phyloP scores from a whole-genome alignment of 2,329 filamentous ascomycete species.

The Ilyonectria robusta region DNA sequence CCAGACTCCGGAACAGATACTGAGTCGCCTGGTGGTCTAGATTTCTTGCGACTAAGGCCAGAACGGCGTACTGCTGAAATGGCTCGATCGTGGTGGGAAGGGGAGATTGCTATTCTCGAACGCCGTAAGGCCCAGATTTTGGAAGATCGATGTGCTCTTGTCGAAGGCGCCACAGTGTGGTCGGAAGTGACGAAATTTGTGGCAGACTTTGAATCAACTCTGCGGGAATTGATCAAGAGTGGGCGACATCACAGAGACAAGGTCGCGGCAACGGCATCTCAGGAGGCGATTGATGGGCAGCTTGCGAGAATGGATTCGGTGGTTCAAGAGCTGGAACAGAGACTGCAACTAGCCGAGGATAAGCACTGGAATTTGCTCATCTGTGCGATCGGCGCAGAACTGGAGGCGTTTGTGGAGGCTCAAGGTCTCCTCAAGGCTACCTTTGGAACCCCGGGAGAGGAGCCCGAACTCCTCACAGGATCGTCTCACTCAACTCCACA shows the following conservation, averaged over 20 bases:
- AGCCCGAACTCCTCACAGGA: constrained; percentile 20
- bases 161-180: constrained; percentile 79
- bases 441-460: constrained; percentile 31
- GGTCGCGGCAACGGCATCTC: constrained; percentile 49
- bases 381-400: constrained; percentile 81
- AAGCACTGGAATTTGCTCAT: constrained; percentile 82
- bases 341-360: constrained; percentile 68
- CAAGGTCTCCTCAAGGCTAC: constrained; percentile 64
- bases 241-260: constrained; percentile 47
- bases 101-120: constrained; percentile 71
- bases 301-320: constrained; percentile 70
- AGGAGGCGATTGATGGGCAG: constrained; percentile 61
- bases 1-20: constrained; percentile 32
- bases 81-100: constrained; percentile 79
- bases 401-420: constrained; percentile 76
- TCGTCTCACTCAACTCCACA: constrained; percentile 12
- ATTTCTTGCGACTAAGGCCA: constrained; percentile 73
- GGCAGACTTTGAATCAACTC: constrained; percentile 74
- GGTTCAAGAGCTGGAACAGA: constrained; percentile 68
- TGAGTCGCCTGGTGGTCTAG: constrained; percentile 57
- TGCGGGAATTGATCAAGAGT: constrained; percentile 68
- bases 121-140: constrained; percentile 69
- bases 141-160: constrained; percentile 74
- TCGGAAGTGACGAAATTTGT: constrained; percentile 72
- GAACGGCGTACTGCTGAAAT: constrained; percentile 78